These are phyloP conservation scores for Cichorium intybus DNA, from an alignment of 140 eudicot species.

Conservation along the genomic window DNA sequence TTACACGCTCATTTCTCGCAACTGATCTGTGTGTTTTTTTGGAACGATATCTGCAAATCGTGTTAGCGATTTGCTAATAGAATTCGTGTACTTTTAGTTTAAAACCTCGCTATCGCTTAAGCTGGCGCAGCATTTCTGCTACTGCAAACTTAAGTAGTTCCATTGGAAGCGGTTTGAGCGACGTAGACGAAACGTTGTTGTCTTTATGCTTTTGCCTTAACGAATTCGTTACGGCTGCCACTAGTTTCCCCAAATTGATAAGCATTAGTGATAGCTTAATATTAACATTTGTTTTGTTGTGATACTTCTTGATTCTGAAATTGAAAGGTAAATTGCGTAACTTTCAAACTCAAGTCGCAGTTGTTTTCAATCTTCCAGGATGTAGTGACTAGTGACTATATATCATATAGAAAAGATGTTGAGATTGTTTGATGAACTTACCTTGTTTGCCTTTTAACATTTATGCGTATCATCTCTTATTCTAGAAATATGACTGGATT, in stretches of 20 bases:
- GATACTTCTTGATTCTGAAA: background rate
- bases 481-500: background rate
- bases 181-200: background rate
- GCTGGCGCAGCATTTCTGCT: background rate
- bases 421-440: background rate
- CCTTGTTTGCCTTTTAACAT: background rate
- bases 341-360: background rate
- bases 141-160: background rate
- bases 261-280: background rate
- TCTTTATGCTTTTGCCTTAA: background rate
- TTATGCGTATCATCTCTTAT: background rate
- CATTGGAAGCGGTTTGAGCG: background rate
- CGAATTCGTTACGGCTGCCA: background rate
- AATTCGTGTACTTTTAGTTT: background rate
- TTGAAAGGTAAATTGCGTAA: background rate
- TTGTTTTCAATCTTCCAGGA: background rate
- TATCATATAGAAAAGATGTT: background rate
- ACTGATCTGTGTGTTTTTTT: background rate
- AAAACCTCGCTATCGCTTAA: background rate
- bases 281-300: background rate
- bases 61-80: background rate
- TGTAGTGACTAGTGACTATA: background rate
- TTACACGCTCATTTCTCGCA: background rate
- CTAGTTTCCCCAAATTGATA: background rate
- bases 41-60: background rate